These are phyloP conservation scores for Podospora sp. DNA, from an alignment of 495 filamentous ascomycete species.

Conservation along the genomic window DNA sequence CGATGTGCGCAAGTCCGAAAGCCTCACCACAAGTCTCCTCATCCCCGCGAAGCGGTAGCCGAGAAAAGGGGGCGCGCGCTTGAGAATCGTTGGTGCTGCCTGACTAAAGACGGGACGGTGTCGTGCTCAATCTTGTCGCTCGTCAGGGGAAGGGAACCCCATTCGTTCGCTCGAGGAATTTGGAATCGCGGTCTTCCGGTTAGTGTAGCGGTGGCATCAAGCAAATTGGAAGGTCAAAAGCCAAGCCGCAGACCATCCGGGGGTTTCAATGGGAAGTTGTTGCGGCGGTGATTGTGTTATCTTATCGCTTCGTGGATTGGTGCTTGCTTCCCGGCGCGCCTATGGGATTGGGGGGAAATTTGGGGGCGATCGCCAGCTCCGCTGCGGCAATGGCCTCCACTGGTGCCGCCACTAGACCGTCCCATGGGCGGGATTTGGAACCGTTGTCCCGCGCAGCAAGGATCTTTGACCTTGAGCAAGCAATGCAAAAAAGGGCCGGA, in stretches of 20 bases:
- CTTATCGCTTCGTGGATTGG: neutral
- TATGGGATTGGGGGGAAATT: too few relatives aligned
- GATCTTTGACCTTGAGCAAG: neutral
- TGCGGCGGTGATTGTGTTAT: neutral
- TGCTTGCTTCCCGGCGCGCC: too few relatives aligned
- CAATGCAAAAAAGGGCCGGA: neutral
- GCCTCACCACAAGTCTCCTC: slow-evolving; percentile 39
- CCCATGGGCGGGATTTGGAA: too few relatives aligned
- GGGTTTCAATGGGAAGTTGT: neutral
- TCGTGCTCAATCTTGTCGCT: slow-evolving; percentile 1
- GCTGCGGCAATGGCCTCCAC: too few relatives aligned
- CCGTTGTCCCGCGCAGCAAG: neutral
- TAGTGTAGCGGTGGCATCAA: too few relatives aligned
- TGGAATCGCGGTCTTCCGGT: too few relatives aligned
- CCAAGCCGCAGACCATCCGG: too few relatives aligned
- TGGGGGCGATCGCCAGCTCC: too few relatives aligned
- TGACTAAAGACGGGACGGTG: slow-evolving; percentile 28
- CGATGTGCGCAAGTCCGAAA: slow-evolving; percentile 28
- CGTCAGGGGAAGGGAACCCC: too few relatives aligned
- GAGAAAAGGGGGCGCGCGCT: slow-evolving; percentile 16
- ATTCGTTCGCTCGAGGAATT: too few relatives aligned
- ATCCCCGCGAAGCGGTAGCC: slow-evolving; percentile 34
- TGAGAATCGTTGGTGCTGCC: slow-evolving; percentile 17
- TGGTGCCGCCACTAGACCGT: too few relatives aligned
- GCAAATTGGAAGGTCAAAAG: too few relatives aligned